A percentile compares a stretch with the other conserved stretches of the same genome.
Evolutionary conservation across 176 grass and related monocot genomes (phyloP).

Genomic region (Avena insularis): DNA sequence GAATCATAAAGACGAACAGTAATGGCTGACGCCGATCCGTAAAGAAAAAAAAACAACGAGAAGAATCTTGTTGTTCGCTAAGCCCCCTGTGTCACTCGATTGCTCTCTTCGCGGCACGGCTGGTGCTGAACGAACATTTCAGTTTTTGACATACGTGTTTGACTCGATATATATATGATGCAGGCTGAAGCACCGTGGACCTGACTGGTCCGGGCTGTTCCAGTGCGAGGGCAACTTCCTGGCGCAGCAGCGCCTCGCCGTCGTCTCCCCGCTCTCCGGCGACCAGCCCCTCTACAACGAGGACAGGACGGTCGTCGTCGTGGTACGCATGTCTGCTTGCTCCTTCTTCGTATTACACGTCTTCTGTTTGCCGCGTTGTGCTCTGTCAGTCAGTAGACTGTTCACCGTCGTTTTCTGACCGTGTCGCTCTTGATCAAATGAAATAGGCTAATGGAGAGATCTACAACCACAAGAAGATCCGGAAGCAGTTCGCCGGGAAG

Average conservation of each 20-base stretch:
- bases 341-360: no score
- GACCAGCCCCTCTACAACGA: slow-evolving; percentile 95
- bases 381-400: no score
- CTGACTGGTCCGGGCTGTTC: slow-evolving; percentile 91
- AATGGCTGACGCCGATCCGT: neutral
- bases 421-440: neutral
- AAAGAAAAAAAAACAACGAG: neutral
- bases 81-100: neutral
- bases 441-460: slow-evolving; percentile 35
- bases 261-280: slow-evolving; percentile 89
- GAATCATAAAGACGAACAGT: slow-evolving; percentile 4
- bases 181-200: slow-evolving; percentile 91
- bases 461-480: slow-evolving; percentile 89
- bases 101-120: neutral
- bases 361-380: no score
- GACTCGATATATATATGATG: slow-evolving; percentile 14
- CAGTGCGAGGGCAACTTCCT: slow-evolving; percentile 86
- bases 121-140: neutral
- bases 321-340: slow-evolving; percentile 50
- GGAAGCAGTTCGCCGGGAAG: slow-evolving; percentile 63
- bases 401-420: neutral
- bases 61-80: slow-evolving; percentile 21
- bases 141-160: neutral
- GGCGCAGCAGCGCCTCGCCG: slow-evolving; percentile 82
- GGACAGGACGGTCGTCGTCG: slow-evolving; percentile 79